These are phyloP conservation scores for Trichoderma citrinoviride DNA, from an alignment of 2,329 filamentous ascomycete genomes.

Conservation along the genomic window DNA sequence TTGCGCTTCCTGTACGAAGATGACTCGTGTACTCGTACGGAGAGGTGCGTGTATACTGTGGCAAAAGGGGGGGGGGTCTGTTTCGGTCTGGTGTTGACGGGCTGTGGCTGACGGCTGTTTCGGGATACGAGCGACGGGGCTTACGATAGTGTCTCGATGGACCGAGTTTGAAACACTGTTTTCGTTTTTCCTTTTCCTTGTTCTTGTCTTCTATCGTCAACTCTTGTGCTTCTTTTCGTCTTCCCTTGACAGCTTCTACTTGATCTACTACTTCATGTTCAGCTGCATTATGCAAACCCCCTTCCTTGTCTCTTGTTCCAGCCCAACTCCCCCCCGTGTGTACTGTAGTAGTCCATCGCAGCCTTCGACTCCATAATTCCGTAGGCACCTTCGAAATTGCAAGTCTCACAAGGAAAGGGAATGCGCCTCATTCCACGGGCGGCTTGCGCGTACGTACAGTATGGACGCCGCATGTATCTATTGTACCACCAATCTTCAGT, in stretches of 20 bases:
- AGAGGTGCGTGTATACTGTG: background rate
- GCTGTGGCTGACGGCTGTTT: conserved; percentile 17
- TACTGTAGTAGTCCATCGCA: background rate
- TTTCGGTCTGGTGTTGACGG: background rate
- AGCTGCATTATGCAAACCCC: background rate
- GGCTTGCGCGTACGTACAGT: conserved; percentile 2
- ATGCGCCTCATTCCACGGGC: conserved; percentile 12
- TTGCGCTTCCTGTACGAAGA: background rate
- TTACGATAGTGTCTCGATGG: background rate
- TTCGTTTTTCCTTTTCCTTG: background rate
- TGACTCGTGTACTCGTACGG: background rate
- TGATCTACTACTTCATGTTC: background rate
- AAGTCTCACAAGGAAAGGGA: conserved; percentile 6
- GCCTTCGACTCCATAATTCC: conserved; percentile 1
- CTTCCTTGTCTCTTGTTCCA: background rate
- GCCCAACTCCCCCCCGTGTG: background rate
- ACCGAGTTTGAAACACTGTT: background rate
- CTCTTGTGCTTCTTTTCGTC: background rate
- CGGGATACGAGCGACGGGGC: conserved; percentile 18
- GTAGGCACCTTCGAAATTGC: background rate
- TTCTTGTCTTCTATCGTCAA: background rate
- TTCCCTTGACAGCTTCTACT: background rate
- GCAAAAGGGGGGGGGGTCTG: background rate
- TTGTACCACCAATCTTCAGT: too few relatives aligned
- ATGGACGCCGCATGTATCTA: too few relatives aligned